Percentiles rank a stretch among this genome's conserved stretches.
phyloP scores from a whole-genome alignment of 2,329 filamentous ascomycete genomes.

The Myriosclerotinia curreyana region DNA sequence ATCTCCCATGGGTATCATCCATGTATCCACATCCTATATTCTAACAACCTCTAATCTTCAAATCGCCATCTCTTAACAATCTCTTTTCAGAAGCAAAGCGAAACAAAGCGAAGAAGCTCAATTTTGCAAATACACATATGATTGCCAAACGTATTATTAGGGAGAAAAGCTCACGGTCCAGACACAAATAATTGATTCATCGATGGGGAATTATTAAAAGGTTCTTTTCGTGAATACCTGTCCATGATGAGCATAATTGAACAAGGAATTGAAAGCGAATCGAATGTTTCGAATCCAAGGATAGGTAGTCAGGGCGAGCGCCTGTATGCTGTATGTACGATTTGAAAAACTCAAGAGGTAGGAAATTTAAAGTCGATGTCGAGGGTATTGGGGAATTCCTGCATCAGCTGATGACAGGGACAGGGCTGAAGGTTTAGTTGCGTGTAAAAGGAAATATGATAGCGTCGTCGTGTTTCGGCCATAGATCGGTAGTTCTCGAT shows the following conservation, averaged over 20 bases:
- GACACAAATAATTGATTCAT: conserved; percentile 6
- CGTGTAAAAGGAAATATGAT: conserved; percentile 15
- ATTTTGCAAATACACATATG: conserved; percentile 6
- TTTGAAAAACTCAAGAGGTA: conserved; percentile 2
- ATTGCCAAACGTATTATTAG: conserved; percentile 5
- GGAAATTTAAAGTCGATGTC: conserved; percentile 10
- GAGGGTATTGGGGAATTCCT: conserved; percentile 3
- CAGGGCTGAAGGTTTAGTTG: not conserved
- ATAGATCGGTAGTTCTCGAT: conserved; percentile 2
- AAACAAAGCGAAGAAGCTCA: conserved; percentile 4
- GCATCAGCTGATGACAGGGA: conserved; percentile 3
- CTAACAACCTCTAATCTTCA: not conserved
- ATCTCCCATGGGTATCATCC: not conserved
- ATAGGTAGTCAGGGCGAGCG: conserved; percentile 4
- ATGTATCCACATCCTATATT: not conserved
- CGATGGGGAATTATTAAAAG: conserved; percentile 9
- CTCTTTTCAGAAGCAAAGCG: conserved; percentile 4
- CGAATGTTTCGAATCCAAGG: conserved; percentile 1
- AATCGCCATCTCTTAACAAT: conserved; percentile 5
- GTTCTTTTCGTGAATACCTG: not conserved
- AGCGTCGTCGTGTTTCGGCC: conserved; percentile 10
- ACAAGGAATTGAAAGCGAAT: conserved; percentile 12
- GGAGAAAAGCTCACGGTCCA: conserved; percentile 4
- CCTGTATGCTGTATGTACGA: conserved; percentile 7
- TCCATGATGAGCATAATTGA: conserved; percentile 14